Percentiles rank a stretch among this genome's conserved stretches.
These are phyloP conservation scores for Boletus pseudo-olivaceus DNA, from an alignment of 768 basidiomycete genomes.

Conservation along the genomic window DNA sequence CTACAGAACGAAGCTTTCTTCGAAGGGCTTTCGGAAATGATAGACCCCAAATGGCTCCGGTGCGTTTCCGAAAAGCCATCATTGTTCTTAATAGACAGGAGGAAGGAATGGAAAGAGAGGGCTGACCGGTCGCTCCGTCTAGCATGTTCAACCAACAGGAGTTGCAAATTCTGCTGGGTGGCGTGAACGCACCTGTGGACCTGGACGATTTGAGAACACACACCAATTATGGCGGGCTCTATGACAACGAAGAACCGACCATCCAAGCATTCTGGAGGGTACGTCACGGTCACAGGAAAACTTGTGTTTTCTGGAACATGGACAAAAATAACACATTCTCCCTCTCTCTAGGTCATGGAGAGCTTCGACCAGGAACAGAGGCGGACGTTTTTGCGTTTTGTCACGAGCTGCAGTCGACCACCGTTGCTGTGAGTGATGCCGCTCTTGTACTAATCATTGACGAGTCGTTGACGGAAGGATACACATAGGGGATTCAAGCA, in stretches of 20 bases:
- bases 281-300: conserved; percentile 24
- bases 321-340: neutral
- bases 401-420: conserved; percentile 88
- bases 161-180: conserved; percentile 86
- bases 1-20: conserved; percentile 84
- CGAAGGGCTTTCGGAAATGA: conserved; percentile 87
- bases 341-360: conserved; percentile 57
- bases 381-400: conserved; percentile 78
- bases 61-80: conserved; percentile 23
- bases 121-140: conserved; percentile 10
- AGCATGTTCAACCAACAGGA: conserved; percentile 99
- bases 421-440: conserved; percentile 67
- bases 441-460: neutral
- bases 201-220: conserved; percentile 74
- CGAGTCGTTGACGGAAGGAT: neutral
- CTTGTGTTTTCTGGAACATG: neutral
- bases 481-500: conserved; percentile 72
- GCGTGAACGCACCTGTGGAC: conserved; percentile 81
- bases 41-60: conserved; percentile 87
- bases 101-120: neutral
- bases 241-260: conserved; percentile 64
- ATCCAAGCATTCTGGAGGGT: conserved; percentile 85
- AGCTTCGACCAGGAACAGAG: conserved; percentile 79
- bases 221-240: conserved; percentile 81
- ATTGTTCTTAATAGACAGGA: neutral